These are phyloP conservation scores for Magnolia officinalis DNA, from an alignment of 164 flowering plant species.

Conservation along the genomic window DNA sequence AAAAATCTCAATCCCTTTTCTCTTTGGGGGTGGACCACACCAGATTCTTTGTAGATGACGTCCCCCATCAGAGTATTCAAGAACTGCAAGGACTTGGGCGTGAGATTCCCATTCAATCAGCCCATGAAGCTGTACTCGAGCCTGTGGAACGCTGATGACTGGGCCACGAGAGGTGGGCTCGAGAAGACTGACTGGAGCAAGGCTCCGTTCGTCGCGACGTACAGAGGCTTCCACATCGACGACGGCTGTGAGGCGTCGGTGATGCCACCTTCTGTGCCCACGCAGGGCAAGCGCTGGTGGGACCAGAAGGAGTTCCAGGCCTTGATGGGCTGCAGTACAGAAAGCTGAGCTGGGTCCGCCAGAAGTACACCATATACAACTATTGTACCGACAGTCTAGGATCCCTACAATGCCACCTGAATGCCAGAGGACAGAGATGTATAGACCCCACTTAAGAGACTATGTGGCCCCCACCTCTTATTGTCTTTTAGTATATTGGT, in stretches of 20 bases:
- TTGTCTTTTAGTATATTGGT: background rate
- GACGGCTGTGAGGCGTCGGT: conserved; percentile 54
- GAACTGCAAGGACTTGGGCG: conserved; percentile 54
- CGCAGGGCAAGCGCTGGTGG: conserved; percentile 56
- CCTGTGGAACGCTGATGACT: conserved; percentile 67
- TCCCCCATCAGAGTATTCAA: conserved; percentile 61
- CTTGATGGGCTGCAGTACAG: conserved; percentile 42
- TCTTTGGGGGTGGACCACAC: background rate
- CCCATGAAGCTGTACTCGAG: conserved; percentile 70
- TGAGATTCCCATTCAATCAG: conserved; percentile 52
- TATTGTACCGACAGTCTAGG: conserved; percentile 49
- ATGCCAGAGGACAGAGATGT: conserved; percentile 52
- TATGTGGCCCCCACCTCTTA: background rate
- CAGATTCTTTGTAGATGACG: conserved; percentile 59
- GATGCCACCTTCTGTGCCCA: conserved; percentile 44
- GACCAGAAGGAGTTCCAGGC: conserved; percentile 54
- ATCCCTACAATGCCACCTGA: conserved; percentile 37
- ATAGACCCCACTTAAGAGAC: conserved; percentile 2
- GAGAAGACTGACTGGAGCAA: conserved; percentile 68
- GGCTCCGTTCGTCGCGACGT: conserved; percentile 54
- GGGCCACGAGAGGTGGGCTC: conserved; percentile 68
- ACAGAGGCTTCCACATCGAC: conserved; percentile 56
- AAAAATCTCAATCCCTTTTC: background rate
- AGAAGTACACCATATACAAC: conserved; percentile 54
- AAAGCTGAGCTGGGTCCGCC: conserved; percentile 47